Percentiles rank a stretch among this genome's conserved stretches.
Conservation (phyloP, 495 filamentous ascomycete genomes). For the Daldinia grandis region DNA sequence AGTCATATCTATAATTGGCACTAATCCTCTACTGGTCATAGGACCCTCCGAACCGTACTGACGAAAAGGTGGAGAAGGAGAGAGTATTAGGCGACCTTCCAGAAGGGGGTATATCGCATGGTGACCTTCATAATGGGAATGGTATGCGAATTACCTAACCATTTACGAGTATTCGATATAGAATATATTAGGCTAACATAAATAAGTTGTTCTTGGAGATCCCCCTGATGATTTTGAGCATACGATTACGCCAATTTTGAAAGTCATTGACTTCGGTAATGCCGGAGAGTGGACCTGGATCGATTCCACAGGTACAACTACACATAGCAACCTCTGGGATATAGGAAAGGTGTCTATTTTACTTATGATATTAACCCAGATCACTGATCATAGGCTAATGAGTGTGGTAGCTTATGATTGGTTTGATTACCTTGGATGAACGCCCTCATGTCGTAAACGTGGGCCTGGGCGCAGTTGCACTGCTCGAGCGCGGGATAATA, state of each 20-base stretch:
- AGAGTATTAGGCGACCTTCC: background rate
- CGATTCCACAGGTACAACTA: background rate
- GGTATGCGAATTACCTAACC: slow-evolving; percentile 6
- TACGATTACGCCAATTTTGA: slow-evolving; percentile 22
- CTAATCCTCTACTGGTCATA: background rate
- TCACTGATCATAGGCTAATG: background rate
- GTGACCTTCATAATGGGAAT: slow-evolving; percentile 21
- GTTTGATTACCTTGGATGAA: background rate
- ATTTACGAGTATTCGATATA: background rate
- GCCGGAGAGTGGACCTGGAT: background rate
- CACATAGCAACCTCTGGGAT: background rate
- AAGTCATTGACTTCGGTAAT: slow-evolving; percentile 32
- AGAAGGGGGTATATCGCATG: background rate
- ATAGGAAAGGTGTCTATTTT: background rate
- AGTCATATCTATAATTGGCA: background rate
- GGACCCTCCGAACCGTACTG: slow-evolving; percentile 1
- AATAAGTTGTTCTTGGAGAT: slow-evolving; percentile 23
- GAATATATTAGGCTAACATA: background rate
- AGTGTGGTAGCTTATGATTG: background rate
- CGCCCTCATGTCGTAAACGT: background rate
- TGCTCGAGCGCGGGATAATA: background rate
- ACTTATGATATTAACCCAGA: background rate
- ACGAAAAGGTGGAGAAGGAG: background rate
- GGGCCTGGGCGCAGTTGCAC: background rate
- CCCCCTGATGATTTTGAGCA: slow-evolving; percentile 6